These are phyloP conservation scores for Pythium coloratum DNA, from an alignment of 352 stramenopile genomes.

Conservation along the genomic window DNA sequence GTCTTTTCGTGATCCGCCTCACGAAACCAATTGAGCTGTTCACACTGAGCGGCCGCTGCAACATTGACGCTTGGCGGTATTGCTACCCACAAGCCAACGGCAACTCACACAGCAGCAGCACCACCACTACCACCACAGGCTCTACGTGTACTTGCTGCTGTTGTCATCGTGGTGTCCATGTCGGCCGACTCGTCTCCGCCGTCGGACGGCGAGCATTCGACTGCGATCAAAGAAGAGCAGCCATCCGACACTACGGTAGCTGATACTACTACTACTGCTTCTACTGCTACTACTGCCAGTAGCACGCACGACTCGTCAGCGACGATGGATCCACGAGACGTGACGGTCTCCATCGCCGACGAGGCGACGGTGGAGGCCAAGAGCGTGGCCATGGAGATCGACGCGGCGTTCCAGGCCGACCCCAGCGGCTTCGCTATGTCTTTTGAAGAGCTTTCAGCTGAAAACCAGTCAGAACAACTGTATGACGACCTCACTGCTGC, in stretches of 20 bases:
- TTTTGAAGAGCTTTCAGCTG: conserved; percentile 18
- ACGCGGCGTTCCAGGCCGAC: conserved; percentile 23
- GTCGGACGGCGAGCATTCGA: neutral
- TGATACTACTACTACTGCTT: neutral
- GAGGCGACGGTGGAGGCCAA: neutral
- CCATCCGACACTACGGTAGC: neutral
- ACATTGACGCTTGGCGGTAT: neutral
- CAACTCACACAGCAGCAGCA: neutral
- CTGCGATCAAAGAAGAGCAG: neutral
- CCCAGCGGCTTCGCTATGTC: conserved; percentile 18
- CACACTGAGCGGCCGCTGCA: neutral
- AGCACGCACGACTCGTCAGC: neutral
- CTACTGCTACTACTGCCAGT: too few species aligned
- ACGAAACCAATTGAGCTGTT: conserved; percentile 18
- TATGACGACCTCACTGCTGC: conserved; percentile 18
- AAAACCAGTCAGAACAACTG: conserved; percentile 16
- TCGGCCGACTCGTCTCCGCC: conserved; percentile 5
- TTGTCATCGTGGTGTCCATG: neutral
- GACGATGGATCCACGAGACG: neutral
- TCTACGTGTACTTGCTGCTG: neutral
- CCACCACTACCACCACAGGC: neutral
- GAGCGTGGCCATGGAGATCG: conserved; percentile 17
- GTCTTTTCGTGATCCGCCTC: conserved; percentile 13
- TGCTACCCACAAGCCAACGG: neutral
- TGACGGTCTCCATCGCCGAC: conserved; percentile 3